Evolutionary conservation across 139 green algal genomes (phyloP).

Genomic region (Zygnema circumcarinatum): DNA sequence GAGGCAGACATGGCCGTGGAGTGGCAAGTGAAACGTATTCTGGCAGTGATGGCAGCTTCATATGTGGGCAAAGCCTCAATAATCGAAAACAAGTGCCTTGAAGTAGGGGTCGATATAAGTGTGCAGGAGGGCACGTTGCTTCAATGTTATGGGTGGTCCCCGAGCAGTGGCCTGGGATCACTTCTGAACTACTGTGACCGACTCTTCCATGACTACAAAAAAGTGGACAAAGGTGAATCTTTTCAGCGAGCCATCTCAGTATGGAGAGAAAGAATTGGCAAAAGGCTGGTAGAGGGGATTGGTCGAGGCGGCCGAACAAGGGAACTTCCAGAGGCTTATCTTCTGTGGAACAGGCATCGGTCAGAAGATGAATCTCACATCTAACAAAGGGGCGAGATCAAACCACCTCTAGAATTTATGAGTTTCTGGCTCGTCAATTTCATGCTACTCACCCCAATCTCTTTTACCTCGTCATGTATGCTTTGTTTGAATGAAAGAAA

Average conservation of each 20-base stretch:
- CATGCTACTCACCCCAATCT: no score
- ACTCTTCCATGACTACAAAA: constrained; percentile 29
- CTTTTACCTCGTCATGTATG: no score
- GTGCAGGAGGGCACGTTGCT: constrained; percentile 31
- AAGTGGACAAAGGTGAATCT: not conserved
- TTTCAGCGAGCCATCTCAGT: not conserved
- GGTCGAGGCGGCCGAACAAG: not conserved
- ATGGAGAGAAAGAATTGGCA: not conserved
- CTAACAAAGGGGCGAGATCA: no score
- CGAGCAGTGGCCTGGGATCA: constrained; percentile 25
- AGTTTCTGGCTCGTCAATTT: no score
- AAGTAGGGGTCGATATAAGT: constrained; percentile 9
- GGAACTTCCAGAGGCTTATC: not conserved
- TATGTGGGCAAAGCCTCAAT: constrained; percentile 12
- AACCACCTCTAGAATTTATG: no score
- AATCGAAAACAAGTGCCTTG: constrained; percentile 40
- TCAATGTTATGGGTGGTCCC: constrained; percentile 39
- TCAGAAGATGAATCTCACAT: no score
- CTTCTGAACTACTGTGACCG: constrained; percentile 55
- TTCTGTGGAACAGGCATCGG: not conserved
- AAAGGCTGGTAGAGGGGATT: not conserved
- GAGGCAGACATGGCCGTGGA: constrained; percentile 10
- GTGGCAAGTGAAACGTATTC: constrained; percentile 45
- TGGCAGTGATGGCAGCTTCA: constrained; percentile 31
- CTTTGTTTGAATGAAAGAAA: no score